Conservation (phyloP, 768 basidiomycete species). For the Inosperma sp. region DNA sequence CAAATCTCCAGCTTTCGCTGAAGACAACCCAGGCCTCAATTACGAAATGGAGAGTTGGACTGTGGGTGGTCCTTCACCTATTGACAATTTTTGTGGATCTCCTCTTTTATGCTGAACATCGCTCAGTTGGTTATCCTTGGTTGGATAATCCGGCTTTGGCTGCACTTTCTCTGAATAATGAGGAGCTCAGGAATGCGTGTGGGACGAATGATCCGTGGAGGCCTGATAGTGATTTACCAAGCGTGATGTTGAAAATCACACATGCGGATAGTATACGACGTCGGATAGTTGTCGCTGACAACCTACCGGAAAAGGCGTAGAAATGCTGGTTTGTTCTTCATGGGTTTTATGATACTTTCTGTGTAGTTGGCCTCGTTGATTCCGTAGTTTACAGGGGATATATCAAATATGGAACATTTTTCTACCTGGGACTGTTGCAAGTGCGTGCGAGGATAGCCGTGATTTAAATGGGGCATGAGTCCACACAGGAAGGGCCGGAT, state of each 20-base stretch:
- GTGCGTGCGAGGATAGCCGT: no score
- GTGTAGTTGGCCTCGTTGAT: no score
- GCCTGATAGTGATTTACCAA: not conserved
- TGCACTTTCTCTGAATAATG: not conserved
- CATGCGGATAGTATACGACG: not conserved
- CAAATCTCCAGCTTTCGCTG: not conserved
- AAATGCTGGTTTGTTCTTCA: no score
- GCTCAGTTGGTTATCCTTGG: not conserved
- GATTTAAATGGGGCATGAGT: no score
- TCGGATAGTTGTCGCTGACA: not conserved
- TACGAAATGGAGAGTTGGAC: not conserved
- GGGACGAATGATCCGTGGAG: not conserved
- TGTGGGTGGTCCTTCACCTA: conserved; percentile 1
- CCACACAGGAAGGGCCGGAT: no score
- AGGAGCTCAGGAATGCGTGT: not conserved
- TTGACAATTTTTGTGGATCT: not conserved
- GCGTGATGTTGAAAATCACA: not conserved
- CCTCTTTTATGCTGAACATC: not conserved
- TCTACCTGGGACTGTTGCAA: no score
- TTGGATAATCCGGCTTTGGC: not conserved
- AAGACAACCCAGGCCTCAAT: not conserved
- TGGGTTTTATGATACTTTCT: no score
- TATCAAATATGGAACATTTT: no score
- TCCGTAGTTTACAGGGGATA: no score
- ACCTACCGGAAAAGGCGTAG: not conserved